Percentiles rank a stretch among this genome's conserved stretches.
Conservation (phyloP, 2,329 filamentous ascomycete species). For the Aphanocladium album region DNA sequence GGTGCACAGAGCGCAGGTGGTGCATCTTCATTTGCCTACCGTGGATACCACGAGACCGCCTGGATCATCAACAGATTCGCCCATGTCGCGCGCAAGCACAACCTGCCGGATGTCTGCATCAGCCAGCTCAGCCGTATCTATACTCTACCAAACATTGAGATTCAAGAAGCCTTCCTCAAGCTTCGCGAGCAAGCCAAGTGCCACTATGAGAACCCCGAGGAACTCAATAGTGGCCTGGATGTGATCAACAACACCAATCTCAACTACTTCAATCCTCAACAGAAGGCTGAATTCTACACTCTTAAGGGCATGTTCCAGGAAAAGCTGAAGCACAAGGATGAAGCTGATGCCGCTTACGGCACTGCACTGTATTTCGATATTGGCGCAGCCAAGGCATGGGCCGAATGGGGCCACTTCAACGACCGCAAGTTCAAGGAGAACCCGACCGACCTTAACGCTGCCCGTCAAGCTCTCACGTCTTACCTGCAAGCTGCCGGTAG, state of each 20-base stretch:
- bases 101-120: slow-evolving; percentile 94
- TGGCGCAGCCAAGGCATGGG: slow-evolving; percentile 93
- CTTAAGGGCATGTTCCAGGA: slow-evolving; percentile 99
- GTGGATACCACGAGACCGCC: slow-evolving; percentile 96
- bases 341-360: slow-evolving; percentile 90
- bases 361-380: slow-evolving; percentile 96
- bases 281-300: slow-evolving; percentile 99
- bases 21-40: slow-evolving; percentile 84
- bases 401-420: slow-evolving; percentile 98
- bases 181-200: slow-evolving; percentile 97
- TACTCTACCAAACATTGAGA: slow-evolving; percentile 97
- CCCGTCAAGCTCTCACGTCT: slow-evolving; percentile 88
- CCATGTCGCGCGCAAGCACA: slow-evolving; percentile 95
- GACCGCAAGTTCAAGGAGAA: slow-evolving; percentile 94
- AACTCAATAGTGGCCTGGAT: slow-evolving; percentile 87
- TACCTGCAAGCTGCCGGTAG: slow-evolving; percentile 94
- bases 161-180: slow-evolving; percentile 98
- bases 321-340: slow-evolving; percentile 83
- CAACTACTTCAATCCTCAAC: slow-evolving; percentile 92
- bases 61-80: slow-evolving; percentile 99
- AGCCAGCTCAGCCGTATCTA: slow-evolving; percentile 96
- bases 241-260: slow-evolving; percentile 99
- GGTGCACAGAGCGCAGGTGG: slow-evolving; percentile 72
- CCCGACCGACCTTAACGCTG: slow-evolving; percentile 72
- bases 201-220: slow-evolving; percentile 92